Percentiles rank a stretch among this genome's conserved stretches.
phyloP scores from a whole-genome alignment of 495 filamentous ascomycete species.

The Rusavskia elegans region DNA sequence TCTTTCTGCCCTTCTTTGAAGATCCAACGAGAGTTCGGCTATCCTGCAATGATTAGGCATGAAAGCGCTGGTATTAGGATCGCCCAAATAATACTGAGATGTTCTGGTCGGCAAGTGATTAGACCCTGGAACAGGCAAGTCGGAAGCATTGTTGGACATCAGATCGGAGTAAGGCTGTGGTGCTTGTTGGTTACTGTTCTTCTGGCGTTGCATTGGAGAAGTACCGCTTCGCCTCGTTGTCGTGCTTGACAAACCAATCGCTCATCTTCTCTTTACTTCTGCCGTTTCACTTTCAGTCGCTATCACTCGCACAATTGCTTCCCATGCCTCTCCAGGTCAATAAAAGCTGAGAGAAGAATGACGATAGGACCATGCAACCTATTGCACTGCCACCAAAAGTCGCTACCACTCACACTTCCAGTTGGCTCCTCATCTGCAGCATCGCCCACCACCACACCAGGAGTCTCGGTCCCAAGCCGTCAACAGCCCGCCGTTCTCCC shows the following conservation, averaged over 20 bases:
- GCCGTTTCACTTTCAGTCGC: too few relatives aligned
- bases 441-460: not conserved
- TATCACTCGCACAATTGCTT: too few relatives aligned
- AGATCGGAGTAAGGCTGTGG: conserved; percentile 7
- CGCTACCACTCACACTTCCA: too few relatives aligned
- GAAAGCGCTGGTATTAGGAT: conserved; percentile 10
- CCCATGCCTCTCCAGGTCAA: too few relatives aligned
- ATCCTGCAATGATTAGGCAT: conserved; percentile 8
- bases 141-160: conserved; percentile 1
- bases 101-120: too few relatives aligned
- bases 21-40: too few relatives aligned
- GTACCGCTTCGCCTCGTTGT: conserved; percentile 19
- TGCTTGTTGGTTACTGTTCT: conserved; percentile 19
- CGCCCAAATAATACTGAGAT: conserved; percentile 8
- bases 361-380: too few relatives aligned
- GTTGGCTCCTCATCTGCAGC: too few relatives aligned
- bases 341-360: too few relatives aligned
- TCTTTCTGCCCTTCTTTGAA: too few relatives aligned
- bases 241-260: conserved; percentile 19
- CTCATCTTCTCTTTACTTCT: too few relatives aligned
- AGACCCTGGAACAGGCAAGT: conserved; percentile 1
- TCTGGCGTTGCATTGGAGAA: conserved; percentile 19
- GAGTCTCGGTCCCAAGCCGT: not conserved
- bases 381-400: too few relatives aligned
- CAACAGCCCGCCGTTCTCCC: not conserved